Base-by-base conservation (phyloP, 305 asterid genomes). In the Rubia tinctorum region DNA sequence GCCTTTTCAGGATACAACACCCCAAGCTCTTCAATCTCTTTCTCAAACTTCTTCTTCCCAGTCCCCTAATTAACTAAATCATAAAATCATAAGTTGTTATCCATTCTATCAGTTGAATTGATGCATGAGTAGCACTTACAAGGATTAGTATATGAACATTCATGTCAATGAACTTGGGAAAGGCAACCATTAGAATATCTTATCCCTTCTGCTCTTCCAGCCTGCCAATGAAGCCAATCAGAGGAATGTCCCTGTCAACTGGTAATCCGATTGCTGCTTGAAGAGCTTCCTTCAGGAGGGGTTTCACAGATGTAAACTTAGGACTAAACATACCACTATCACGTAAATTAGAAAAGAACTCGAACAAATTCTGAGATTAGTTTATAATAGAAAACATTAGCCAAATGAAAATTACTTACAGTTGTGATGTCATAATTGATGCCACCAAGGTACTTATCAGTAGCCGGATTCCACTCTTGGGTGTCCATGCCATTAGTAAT, bases 131-230 rank as follows among this genome's bases (percentile, higher is more conserved):
- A 15, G 43, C 13, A 6, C 95, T 86, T 83, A 91, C 99, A 22
- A 94, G 93, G 83, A 91, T 84, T 63, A 91, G 82, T 59, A 94
- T 88, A 83, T 94, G 97, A 77, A 90, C 92, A 75, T 94, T 34
- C 89, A 77, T 44, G 40, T 75, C 86, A 34, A 94, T 87, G 80
- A 94, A 88, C 75, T 87, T 84, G 34, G 91, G 86, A 79, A 94
- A 84, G 22, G 99, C 95, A 70, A 95, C 90, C 11, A 80, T 90
- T 25, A 94, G 92, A 76, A 94, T 91, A 70, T 91, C 99, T 1
- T 96, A 91, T 61, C 99, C 98, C 76, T 92, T 92, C 75, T 90
- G 98, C 82, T 92, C 95, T 79, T 92, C 97, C 22, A 92, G 96
- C 82, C 98, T 88, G 63, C 98, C 98, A 14, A 93, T 93, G 71